Evolutionary conservation across 2,329 filamentous ascomycete species (phyloP).

Genomic region (Curvularia hawaiiensis): DNA sequence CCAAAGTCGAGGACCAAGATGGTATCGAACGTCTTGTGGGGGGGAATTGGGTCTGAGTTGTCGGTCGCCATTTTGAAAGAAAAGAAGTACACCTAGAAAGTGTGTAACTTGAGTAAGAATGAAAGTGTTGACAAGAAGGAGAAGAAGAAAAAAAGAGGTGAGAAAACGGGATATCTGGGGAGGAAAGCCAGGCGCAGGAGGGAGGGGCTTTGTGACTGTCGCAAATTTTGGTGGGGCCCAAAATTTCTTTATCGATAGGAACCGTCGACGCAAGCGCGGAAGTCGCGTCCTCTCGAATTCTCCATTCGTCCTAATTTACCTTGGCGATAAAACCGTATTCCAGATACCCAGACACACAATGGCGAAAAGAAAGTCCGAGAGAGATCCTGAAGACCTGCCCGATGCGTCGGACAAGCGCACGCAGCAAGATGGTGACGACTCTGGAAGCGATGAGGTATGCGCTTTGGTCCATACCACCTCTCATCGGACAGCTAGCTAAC

Average conservation of each 20-base stretch:
- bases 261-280: constrained; percentile 6
- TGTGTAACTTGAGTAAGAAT: constrained; percentile 18
- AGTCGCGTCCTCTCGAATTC: constrained; percentile 9
- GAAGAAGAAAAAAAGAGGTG: constrained; percentile 11
- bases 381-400: constrained; percentile 43
- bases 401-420: constrained; percentile 42
- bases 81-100: constrained; percentile 2
- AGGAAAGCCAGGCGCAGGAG: constrained; percentile 11
- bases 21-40: constrained; percentile 64
- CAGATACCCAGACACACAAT: constrained; percentile 28
- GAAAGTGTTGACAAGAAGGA: constrained; percentile 13
- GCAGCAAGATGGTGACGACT: constrained; percentile 40
- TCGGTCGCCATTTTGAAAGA: constrained; percentile 46
- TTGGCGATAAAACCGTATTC: background rate
- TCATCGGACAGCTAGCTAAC: constrained; percentile 15
- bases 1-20: constrained; percentile 76
- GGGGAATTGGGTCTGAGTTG: constrained; percentile 50
- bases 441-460: constrained; percentile 47
- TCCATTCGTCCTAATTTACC: constrained; percentile 1
- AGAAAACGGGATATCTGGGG: constrained; percentile 13
- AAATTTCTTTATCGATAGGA: constrained; percentile 22
- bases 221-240: constrained; percentile 15
- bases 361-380: constrained; percentile 44
- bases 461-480: constrained; percentile 11
- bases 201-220: constrained; percentile 25